These are phyloP conservation scores for Moricandia moricandioides DNA, from an alignment of 345 rosid species.

Conservation along the genomic window DNA sequence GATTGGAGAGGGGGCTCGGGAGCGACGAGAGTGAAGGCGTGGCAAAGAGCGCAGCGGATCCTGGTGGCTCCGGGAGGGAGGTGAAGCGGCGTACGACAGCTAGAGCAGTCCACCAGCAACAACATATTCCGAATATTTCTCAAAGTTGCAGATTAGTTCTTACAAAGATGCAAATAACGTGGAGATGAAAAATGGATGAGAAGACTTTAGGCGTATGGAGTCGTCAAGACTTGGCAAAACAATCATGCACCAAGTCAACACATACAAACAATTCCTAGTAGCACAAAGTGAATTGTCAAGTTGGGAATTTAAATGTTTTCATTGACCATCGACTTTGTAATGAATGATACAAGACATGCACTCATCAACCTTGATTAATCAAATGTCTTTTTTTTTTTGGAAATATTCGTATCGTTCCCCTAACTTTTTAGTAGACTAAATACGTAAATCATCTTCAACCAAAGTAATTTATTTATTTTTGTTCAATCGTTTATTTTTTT, in stretches of 20 bases:
- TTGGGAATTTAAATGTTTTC: neutral
- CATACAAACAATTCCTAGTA: neutral
- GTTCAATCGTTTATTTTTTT: too few species aligned
- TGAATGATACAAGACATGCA: neutral
- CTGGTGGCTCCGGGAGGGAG: conserved; percentile 63
- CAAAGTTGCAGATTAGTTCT: neutral
- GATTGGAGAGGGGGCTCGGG: conserved; percentile 38
- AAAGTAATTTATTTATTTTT: too few species aligned
- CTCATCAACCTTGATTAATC: neutral
- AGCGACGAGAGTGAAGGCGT: conserved; percentile 57
- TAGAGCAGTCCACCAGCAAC: conserved; percentile 66
- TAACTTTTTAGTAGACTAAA: neutral
- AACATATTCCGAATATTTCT: conserved; percentile 5
- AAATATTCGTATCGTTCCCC: neutral
- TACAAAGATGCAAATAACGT: neutral
- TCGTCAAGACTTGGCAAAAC: neutral
- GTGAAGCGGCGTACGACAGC: conserved; percentile 63
- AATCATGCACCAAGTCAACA: neutral
- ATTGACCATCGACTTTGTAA: neutral
- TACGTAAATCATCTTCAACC: too few species aligned
- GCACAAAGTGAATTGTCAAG: neutral
- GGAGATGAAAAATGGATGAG: neutral
- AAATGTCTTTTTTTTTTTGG: neutral
- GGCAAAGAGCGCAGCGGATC: conserved; percentile 79
- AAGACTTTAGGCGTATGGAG: neutral